Conservation (phyloP, 495 filamentous ascomycete species). For the Neurospora sublineolata region DNA sequence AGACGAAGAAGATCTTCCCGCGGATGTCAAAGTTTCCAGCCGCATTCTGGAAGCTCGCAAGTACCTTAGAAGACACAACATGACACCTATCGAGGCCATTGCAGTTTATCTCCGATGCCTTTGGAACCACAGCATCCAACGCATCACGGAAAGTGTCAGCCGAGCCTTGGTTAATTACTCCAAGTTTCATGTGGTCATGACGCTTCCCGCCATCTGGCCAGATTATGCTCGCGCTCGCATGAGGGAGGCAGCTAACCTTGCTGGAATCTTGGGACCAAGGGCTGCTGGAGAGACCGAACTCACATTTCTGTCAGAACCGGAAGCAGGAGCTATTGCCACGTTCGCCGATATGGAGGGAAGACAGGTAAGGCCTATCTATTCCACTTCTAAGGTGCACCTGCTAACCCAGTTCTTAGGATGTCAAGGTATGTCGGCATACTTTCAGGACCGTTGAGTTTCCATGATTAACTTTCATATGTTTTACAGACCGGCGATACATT, state of each 20-base stretch:
- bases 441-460: too few species aligned
- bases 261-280: constrained; percentile 12
- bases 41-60: constrained; percentile 5
- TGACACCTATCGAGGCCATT: constrained; percentile 9
- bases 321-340: constrained; percentile 16
- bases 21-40: constrained; percentile 1
- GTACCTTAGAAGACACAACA: constrained; percentile 4
- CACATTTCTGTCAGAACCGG: constrained; percentile 17
- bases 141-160: constrained; percentile 6
- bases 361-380: not conserved
- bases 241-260: constrained; percentile 5
- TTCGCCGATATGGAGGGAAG: constrained; percentile 7
- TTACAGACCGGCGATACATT: constrained; percentile 9
- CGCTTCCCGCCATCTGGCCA: constrained; percentile 21
- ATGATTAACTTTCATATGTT: too few species aligned
- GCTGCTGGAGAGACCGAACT: constrained; percentile 3
- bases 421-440: not conserved
- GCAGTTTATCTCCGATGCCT: constrained; percentile 15
- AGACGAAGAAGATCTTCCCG: constrained; percentile 12
- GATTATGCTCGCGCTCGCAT: constrained; percentile 10
- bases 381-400: too few species aligned
- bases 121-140: constrained; percentile 11
- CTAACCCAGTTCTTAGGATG: not conserved
- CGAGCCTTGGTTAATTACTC: not conserved
- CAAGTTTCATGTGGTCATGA: constrained; percentile 16